These are phyloP conservation scores for Madurella mycetomatis DNA, from an alignment of 2,329 filamentous ascomycete genomes.

Conservation along the genomic window DNA sequence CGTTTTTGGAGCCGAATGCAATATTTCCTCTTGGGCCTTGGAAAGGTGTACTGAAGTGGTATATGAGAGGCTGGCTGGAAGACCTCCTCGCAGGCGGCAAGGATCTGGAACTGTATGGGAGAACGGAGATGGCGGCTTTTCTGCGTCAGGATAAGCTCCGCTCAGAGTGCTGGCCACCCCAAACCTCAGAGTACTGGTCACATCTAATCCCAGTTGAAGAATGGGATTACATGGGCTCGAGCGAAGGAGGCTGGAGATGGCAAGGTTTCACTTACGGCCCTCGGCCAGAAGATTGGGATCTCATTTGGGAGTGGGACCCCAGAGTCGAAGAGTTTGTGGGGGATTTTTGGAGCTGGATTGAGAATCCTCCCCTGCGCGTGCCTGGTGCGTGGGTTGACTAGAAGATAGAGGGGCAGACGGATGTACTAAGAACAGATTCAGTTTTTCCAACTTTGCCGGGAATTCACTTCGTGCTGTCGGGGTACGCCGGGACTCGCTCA, in stretches of 20 bases:
- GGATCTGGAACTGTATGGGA: conserved; percentile 5
- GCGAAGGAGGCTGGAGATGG: not conserved
- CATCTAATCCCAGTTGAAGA: no score
- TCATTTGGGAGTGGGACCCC: conserved; percentile 9
- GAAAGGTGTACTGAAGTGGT: no score
- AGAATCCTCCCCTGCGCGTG: not conserved
- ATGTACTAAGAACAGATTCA: not conserved
- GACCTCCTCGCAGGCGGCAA: conserved; percentile 1
- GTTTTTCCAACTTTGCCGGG: no score
- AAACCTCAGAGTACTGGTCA: no score
- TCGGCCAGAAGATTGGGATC: not conserved
- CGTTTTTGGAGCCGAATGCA: no score
- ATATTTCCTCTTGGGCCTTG: no score
- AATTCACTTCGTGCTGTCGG: no score
- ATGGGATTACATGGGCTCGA: no score
- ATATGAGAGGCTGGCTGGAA: not conserved
- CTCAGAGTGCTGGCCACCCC: not conserved
- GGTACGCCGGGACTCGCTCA: no score
- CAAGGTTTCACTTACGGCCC: conserved; percentile 6
- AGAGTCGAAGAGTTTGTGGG: not conserved
- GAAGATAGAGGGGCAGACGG: not conserved
- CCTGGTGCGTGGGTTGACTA: conserved; percentile 7
- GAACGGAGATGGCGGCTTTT: not conserved
- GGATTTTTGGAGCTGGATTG: conserved; percentile 9
- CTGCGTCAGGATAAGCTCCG: not conserved